phyloP scores from a whole-genome alignment of 148 eudicot genomes.

The Rhododendron simsii region DNA sequence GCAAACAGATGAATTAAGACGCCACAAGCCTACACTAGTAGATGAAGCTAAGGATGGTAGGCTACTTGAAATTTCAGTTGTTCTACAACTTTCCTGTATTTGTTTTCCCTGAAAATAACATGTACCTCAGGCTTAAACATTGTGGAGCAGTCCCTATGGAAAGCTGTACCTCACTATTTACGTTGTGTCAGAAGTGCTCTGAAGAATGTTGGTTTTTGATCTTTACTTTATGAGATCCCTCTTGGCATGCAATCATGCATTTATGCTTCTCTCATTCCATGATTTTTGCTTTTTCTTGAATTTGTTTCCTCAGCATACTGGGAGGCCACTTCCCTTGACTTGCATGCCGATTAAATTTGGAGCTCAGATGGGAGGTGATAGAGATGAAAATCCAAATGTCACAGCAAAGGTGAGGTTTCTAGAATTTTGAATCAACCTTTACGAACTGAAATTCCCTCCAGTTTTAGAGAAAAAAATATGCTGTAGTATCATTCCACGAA shows the following conservation, averaged over 20 bases:
- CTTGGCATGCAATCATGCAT: not conserved
- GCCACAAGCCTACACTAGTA: slow-evolving; percentile 90
- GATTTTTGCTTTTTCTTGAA: not conserved
- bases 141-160: slow-evolving; percentile 97
- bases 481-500: not conserved
- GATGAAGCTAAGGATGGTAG: slow-evolving; percentile 96
- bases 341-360: slow-evolving; percentile 87
- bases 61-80: slow-evolving; percentile 5
- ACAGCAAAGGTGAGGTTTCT: slow-evolving; percentile 66
- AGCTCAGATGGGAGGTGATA: slow-evolving; percentile 98
- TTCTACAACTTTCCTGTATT: not conserved
- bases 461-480: not conserved
- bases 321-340: slow-evolving; percentile 79
- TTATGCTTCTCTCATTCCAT: not conserved
- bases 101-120: not conserved
- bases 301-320: slow-evolving; percentile 58
- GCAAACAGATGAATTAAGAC: slow-evolving; percentile 93
- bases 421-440: not conserved
- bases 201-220: slow-evolving; percentile 50
- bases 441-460: not conserved
- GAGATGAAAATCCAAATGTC: slow-evolving; percentile 97
- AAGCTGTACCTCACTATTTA: slow-evolving; percentile 80
- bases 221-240: not conserved
- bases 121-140: slow-evolving; percentile 57
- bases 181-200: slow-evolving; percentile 87